A percentile compares a stretch with the other conserved stretches of the same genome.
phyloP scores from a whole-genome alignment of 2,329 filamentous ascomycete genomes.

The Diplocarpon mali region DNA sequence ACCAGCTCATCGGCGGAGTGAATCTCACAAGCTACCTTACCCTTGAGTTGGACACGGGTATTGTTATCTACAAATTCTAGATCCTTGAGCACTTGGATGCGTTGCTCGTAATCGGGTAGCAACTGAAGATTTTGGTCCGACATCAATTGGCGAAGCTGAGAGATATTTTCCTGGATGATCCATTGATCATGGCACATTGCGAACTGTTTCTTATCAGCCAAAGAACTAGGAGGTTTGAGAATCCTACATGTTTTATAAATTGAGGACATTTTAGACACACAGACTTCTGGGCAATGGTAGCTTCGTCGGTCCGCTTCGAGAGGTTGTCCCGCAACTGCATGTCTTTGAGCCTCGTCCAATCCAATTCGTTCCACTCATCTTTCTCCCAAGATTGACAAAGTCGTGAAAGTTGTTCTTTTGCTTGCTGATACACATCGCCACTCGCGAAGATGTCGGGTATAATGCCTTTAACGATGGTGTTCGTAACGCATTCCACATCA shows the following conservation, averaged over 20 bases:
- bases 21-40: slow-evolving; percentile 96
- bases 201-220: slow-evolving; percentile 45
- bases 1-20: slow-evolving; percentile 95
- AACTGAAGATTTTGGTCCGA: slow-evolving; percentile 95
- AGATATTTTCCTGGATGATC: slow-evolving; percentile 90
- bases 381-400: slow-evolving; percentile 66
- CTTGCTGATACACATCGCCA: slow-evolving; percentile 38
- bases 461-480: slow-evolving; percentile 48
- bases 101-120: slow-evolving; percentile 91
- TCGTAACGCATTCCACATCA: slow-evolving; percentile 78
- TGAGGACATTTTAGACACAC: slow-evolving; percentile 59
- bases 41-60: slow-evolving; percentile 85
- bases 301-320: slow-evolving; percentile 56
- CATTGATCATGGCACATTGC: slow-evolving; percentile 95
- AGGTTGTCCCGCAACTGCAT: slow-evolving; percentile 71
- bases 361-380: slow-evolving; percentile 71
- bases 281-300: slow-evolving; percentile 49
- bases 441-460: slow-evolving; percentile 47
- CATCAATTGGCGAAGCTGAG: slow-evolving; percentile 74
- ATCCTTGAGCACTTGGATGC: slow-evolving; percentile 83
- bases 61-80: slow-evolving; percentile 84
- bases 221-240: neutral
- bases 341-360: slow-evolving; percentile 73
- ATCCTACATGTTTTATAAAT: slow-evolving; percentile 76
- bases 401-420: slow-evolving; percentile 56